Conservation (phyloP, 2,329 filamentous ascomycete genomes). For the Anisogramma anomala region DNA sequence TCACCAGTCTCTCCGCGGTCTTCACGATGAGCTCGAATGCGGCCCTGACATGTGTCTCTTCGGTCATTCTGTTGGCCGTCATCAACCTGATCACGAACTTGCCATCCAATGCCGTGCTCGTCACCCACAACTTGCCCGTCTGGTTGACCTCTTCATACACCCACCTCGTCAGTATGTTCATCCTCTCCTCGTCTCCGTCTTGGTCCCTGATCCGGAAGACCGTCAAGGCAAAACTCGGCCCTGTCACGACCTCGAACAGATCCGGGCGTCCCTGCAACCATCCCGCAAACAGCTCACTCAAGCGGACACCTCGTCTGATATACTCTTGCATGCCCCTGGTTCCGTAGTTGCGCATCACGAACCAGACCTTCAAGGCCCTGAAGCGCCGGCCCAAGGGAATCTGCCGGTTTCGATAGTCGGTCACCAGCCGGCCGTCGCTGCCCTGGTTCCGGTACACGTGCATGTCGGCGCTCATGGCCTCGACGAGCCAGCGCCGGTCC, state of each 20-base stretch:
- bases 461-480: conserved; percentile 71
- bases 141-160: conserved; percentile 67
- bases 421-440: conserved; percentile 72
- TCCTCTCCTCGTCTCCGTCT: conserved; percentile 32
- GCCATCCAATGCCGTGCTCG: conserved; percentile 58
- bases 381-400: conserved; percentile 85
- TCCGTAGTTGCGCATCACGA: conserved; percentile 76
- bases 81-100: conserved; percentile 72
- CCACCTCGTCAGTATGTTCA: conserved; percentile 59
- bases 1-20: conserved; percentile 45
- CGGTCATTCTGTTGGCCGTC: conserved; percentile 55
- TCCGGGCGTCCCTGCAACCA: conserved; percentile 49
- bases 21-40: conserved; percentile 65
- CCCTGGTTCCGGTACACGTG: conserved; percentile 53
- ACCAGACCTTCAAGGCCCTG: conserved; percentile 86
- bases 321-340: conserved; percentile 58
- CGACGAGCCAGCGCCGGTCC: conserved; percentile 61
- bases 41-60: conserved; percentile 59
- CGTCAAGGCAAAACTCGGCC: conserved; percentile 66
- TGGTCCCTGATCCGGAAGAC: conserved; percentile 52
- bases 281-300: conserved; percentile 59
- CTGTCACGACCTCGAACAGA: conserved; percentile 66
- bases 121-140: conserved; percentile 70
- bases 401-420: conserved; percentile 95
- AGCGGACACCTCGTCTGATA: conserved; percentile 53